Evolutionary conservation across 352 stramenopile species (phyloP), one percentile per base, ranked within the genome.

Genomic region (Globisporangium sylvaticum): DNA sequence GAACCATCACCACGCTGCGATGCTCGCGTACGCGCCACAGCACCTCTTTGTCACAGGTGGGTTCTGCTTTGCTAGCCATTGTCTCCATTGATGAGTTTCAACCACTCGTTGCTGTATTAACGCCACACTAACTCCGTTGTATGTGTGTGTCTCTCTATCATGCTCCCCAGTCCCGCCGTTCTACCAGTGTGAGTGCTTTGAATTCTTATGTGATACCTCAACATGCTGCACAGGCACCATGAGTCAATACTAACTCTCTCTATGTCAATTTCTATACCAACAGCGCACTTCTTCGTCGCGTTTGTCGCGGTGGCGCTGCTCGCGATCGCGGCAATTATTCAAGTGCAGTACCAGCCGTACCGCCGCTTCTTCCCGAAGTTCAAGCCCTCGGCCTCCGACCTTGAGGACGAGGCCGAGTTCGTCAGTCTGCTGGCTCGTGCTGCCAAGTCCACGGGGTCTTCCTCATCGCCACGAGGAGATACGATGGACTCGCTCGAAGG

Each of bases 21-120:
- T 76, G 52, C 46, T 81, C 27, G 62, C 74, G 42, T 81, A 72
- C 64, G 58, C 66, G 4, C 66, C 74, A 15, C 68, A 64, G 24
- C 67, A 67, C 9, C 67, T 80, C 27, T 52, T 27, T 10, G 68
- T 80, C 27, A 68, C 58, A 52, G 70, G 70, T 77, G 48, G 22
- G 62, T 31, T 8, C 10, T 50, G 12, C 32, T 1, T 1, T 22
- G 20, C 34, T 52, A 12, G 24, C 2, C 4, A n/a, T 48, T 42
- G 7, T 4, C 32, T 14, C 18, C 52, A 24, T 37, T 37, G 25
- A 32, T 20, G 14, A 4, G 14, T 25, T 59, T 34, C 22, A 2
- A 24, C 52, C 56, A 18, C 27, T 7, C 10, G 18, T 39, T 52
- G 14, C n/a, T 50, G 42, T 50, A 22, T 3, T 24, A 50, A 24